Conservation (phyloP, 805 yeast species). For the Candida sonorensis region DNA sequence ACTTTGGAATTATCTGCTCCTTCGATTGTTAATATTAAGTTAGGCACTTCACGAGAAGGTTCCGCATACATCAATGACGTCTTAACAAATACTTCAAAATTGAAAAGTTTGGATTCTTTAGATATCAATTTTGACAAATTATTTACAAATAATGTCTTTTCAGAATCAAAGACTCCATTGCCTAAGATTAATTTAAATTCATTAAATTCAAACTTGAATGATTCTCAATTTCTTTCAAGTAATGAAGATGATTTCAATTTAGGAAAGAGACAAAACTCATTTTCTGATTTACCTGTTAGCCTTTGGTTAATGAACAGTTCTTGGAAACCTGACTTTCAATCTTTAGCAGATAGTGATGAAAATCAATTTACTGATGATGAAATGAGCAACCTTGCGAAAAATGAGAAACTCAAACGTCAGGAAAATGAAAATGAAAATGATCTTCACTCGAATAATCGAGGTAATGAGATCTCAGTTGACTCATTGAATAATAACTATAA, state of each 20-base stretch:
- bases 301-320: slow-evolving; percentile 14
- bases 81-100: slow-evolving; percentile 2
- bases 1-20: slow-evolving; percentile 4
- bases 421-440: neutral
- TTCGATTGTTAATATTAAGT: slow-evolving; percentile 7
- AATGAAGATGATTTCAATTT: too few species aligned
- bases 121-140: slow-evolving; percentile 17
- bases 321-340: slow-evolving; percentile 13
- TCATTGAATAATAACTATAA: too few species aligned
- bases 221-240: too few species aligned
- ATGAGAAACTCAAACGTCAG: neutral
- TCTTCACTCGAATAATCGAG: too few species aligned
- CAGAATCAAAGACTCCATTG: slow-evolving; percentile 12
- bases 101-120: slow-evolving; percentile 8
- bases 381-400: neutral
- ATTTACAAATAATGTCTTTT: slow-evolving; percentile 21
- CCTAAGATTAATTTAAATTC: slow-evolving; percentile 11
- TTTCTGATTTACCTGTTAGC: slow-evolving; percentile 10
- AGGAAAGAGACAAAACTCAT: slow-evolving; percentile 1
- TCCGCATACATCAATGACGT: slow-evolving; percentile 1
- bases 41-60: slow-evolving; percentile 3
- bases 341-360: neutral
- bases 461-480: too few species aligned
- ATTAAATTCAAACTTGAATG: neutral
- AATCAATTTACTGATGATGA: neutral